Conservation (phyloP, 306 rosid genomes). For the Cyclanthera cordifolia region DNA sequence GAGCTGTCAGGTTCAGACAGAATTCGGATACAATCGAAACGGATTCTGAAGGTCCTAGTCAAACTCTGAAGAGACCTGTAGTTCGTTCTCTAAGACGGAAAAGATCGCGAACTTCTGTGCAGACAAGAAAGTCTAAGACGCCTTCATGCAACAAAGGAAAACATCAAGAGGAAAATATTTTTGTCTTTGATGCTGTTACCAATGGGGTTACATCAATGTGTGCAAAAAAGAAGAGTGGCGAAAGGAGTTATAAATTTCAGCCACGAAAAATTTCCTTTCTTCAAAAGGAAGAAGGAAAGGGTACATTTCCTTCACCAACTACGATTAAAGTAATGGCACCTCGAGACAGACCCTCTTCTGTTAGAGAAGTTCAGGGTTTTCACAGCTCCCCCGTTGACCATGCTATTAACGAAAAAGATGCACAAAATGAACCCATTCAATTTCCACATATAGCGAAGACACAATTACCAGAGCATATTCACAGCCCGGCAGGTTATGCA, state of each 20-base stretch:
- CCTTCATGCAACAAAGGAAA: constrained; percentile 26
- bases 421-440: constrained; percentile 23
- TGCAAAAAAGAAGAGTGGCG: constrained; percentile 27
- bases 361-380: constrained; percentile 24
- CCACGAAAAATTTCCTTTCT: constrained; percentile 27
- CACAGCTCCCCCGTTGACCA: constrained; percentile 24
- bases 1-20: constrained; percentile 32
- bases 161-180: constrained; percentile 30
- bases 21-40: constrained; percentile 81
- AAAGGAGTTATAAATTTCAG: constrained; percentile 24
- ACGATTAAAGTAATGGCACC: constrained; percentile 27
- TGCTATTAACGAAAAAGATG: constrained; percentile 24
- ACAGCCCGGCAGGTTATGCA: constrained; percentile 30
- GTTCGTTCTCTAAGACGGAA: constrained; percentile 48
- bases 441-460: not conserved
- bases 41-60: constrained; percentile 60
- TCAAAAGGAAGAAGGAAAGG: constrained; percentile 23
- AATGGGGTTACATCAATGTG: constrained; percentile 32
- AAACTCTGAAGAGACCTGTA: constrained; percentile 42
- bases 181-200: constrained; percentile 27
- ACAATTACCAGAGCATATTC: constrained; percentile 15
- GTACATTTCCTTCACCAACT: constrained; percentile 24
- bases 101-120: constrained; percentile 32
- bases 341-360: constrained; percentile 25
- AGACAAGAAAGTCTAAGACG: constrained; percentile 27